phyloP scores from a whole-genome alignment of 108 stramenopile species.

The Cyclotella atomus region DNA sequence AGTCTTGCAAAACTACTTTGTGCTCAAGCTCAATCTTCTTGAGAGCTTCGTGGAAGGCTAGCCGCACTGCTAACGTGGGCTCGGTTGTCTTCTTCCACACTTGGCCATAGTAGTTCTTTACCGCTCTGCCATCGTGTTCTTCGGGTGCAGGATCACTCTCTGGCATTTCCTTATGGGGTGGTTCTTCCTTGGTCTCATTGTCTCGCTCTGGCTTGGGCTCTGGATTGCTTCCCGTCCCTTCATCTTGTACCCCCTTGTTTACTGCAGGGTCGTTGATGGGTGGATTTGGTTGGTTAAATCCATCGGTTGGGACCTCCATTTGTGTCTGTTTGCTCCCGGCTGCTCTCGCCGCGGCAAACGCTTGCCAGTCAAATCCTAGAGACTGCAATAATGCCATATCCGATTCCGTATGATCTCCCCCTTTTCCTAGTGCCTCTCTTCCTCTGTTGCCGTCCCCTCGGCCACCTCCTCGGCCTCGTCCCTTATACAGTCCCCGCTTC shows the following conservation, averaged over 20 bases:
- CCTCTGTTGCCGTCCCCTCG: not conserved
- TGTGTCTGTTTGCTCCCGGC: not conserved
- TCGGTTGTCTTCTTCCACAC: too few relatives aligned
- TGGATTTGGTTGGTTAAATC: not conserved
- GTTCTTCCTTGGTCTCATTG: too few relatives aligned
- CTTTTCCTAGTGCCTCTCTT: not conserved
- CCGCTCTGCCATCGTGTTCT: too few relatives aligned
- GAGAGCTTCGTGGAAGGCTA: too few relatives aligned
- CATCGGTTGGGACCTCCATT: not conserved
- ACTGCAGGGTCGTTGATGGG: not conserved
- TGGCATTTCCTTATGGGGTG: too few relatives aligned
- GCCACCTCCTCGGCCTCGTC: not conserved
- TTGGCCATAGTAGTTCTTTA: too few relatives aligned
- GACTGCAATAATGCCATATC: too few relatives aligned
- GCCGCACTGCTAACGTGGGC: too few relatives aligned
- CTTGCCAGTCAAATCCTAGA: not conserved
- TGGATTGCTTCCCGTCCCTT: not conserved
- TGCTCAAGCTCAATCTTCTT: too few relatives aligned
- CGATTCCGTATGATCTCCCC: not conserved
- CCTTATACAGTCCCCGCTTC: not conserved
- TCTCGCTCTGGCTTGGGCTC: not conserved
- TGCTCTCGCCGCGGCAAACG: not conserved
- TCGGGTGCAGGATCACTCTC: too few relatives aligned
- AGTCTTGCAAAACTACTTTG: too few relatives aligned
- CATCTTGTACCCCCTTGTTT: not conserved